Evolutionary conservation across 1,139 yeast genomes (phyloP).

Genomic region (Yamadazyma buinensis): DNA sequence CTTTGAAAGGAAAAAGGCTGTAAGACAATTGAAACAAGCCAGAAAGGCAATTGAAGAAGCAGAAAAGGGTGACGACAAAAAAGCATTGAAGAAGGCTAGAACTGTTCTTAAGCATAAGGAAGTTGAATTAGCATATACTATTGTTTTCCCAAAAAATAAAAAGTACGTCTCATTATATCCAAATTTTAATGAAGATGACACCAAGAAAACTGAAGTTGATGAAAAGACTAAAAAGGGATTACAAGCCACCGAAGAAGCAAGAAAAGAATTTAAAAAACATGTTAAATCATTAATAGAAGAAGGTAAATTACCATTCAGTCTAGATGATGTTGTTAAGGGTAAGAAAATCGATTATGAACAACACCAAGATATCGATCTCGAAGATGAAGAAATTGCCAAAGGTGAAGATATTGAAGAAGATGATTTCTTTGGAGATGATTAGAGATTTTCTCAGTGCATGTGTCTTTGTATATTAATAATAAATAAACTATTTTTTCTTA

Average conservation of each 20-base stretch:
- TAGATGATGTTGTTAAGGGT: constrained; percentile 57
- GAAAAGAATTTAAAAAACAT: constrained; percentile 47
- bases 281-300: constrained; percentile 49
- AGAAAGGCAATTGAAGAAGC: constrained; percentile 44
- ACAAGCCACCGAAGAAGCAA: constrained; percentile 46
- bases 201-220: constrained; percentile 19
- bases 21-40: constrained; percentile 66
- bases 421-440: constrained; percentile 37
- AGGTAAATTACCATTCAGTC: constrained; percentile 51
- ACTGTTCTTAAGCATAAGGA: constrained; percentile 55
- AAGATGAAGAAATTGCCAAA: constrained; percentile 40
- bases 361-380: constrained; percentile 11
- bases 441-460: too few relatives aligned
- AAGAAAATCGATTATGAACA: constrained; percentile 24
- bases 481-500: not conserved
- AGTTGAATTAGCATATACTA: constrained; percentile 72
- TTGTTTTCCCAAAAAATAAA: constrained; percentile 72
- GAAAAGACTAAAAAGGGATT: constrained; percentile 45
- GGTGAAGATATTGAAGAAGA: constrained; percentile 29
- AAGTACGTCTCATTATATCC: constrained; percentile 83
- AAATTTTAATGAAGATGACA: constrained; percentile 28
- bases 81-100: constrained; percentile 50
- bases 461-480: constrained; percentile 8
- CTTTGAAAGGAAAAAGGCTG: constrained; percentile 86
- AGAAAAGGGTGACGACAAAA: constrained; percentile 40